Conservation (phyloP, 108 stramenopile species). For the Nitzschia palea region DNA sequence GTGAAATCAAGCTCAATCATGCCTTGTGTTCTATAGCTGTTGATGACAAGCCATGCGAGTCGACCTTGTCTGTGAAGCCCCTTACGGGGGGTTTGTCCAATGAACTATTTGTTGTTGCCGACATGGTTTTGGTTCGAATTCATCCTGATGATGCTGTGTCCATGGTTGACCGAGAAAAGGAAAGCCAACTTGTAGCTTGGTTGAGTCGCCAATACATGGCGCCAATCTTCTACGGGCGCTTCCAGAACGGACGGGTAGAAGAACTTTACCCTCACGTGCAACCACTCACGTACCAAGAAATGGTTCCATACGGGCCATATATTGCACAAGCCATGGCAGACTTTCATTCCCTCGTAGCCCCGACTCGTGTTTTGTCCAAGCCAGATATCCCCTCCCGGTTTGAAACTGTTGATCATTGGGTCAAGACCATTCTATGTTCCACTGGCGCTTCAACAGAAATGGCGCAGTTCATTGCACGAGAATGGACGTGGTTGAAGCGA, state of each 20-base stretch:
- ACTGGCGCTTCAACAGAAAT: neutral
- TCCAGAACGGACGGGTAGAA: conserved; percentile 73
- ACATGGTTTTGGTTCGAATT: conserved; percentile 35
- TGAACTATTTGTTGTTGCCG: conserved; percentile 33
- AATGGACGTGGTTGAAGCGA: conserved; percentile 44
- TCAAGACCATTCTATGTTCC: neutral
- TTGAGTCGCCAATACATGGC: conserved; percentile 46
- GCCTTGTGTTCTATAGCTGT: no score
- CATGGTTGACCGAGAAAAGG: conserved; percentile 39
- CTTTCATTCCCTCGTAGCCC: conserved; percentile 32
- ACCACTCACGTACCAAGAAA: conserved; percentile 41
- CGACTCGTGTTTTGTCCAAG: conserved; percentile 15
- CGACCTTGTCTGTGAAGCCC: conserved; percentile 19
- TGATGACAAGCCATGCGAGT: neutral
- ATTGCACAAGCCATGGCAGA: conserved; percentile 50
- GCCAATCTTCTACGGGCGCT: conserved; percentile 66
- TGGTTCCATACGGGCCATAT: conserved; percentile 36
- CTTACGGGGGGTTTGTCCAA: conserved; percentile 50
- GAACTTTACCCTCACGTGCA: conserved; percentile 52
- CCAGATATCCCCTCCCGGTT: neutral
- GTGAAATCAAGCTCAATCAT: neutral
- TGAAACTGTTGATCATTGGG: conserved; percentile 1
- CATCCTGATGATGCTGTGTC: conserved; percentile 19
- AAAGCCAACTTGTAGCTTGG: conserved; percentile 54
- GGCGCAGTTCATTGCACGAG: conserved; percentile 6